Evolutionary conservation across 768 basidiomycete genomes (phyloP), one percentile per base, ranked within the genome.

Genomic region (Leccinellum rugosiceps): DNA sequence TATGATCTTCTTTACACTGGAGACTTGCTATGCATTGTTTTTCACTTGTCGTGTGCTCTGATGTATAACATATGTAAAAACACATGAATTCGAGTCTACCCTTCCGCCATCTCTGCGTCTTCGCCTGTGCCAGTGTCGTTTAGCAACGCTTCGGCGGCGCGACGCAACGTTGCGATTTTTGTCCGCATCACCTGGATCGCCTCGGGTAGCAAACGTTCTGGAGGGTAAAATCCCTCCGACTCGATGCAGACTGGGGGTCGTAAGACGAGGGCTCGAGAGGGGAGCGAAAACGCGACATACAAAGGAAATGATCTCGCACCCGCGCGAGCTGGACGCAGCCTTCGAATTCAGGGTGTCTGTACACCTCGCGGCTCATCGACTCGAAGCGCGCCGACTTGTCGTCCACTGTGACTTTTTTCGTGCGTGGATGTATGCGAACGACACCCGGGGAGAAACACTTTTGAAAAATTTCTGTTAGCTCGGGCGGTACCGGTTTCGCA

Each of bases 221-320:
- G 94, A 3, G 82, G 74, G 68, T 97, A 97, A 13, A 91, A 84
- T 5, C 95, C 89, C 66, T 94, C 91, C 0, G 93, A 93, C 72
- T 98, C 95, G 38, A 98, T 80, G 59, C 83, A 90, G 77, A 92
- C 95, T 72, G 23, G 92, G 68, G 23, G 15, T 4, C 48, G 41
- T 28, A n/a, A 50, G 34, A 62, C 52, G 35, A 58, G 28, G 32
- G 38, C 8, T 48, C 46, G 26, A 26, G 46, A 6, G 13, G 55
- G 3, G 10, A 51, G 45, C 6, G 1, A 56, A 48, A 43, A 15
- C 45, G 51, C 15, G 26, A 77, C 92, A 65, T 65, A 94, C 96
- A 98, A 54, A 98, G 80, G 74, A 97, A 98, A 75, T 87, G 90
- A 77, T 98, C 94, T 52, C 93, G 79, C 47, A 97, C 86, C 8